Conservation (phyloP, 2,329 filamentous ascomycete genomes). For the Phaeosphaeria sp. region DNA sequence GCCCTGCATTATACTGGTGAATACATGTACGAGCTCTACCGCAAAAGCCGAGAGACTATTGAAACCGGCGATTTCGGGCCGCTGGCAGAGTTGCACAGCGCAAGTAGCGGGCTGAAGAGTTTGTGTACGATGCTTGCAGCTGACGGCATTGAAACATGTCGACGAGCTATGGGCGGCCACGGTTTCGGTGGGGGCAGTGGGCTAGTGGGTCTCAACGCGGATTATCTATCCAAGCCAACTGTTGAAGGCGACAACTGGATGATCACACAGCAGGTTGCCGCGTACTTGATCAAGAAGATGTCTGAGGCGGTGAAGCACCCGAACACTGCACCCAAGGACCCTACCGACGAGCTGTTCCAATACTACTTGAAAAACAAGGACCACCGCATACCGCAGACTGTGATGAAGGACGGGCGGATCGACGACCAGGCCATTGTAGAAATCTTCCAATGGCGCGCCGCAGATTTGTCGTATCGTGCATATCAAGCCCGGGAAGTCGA, state of each 20-base stretch:
- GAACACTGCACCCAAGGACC: slow-evolving; percentile 41
- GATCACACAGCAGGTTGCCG: slow-evolving; percentile 61
- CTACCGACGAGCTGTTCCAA: slow-evolving; percentile 51
- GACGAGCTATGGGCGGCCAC: slow-evolving; percentile 61
- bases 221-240: slow-evolving; percentile 61
- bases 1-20: slow-evolving; percentile 56
- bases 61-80: slow-evolving; percentile 58
- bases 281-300: slow-evolving; percentile 62
- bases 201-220: slow-evolving; percentile 58
- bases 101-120: slow-evolving; percentile 62
- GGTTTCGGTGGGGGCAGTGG: slow-evolving; percentile 61
- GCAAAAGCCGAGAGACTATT: slow-evolving; percentile 53
- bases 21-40: slow-evolving; percentile 60
- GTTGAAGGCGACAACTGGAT: slow-evolving; percentile 66
- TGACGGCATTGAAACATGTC: slow-evolving; percentile 62
- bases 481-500: slow-evolving; percentile 55
- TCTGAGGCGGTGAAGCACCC: slow-evolving; percentile 46
- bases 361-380: slow-evolving; percentile 46
- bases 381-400: slow-evolving; percentile 31
- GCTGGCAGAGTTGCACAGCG: slow-evolving; percentile 60
- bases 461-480: slow-evolving; percentile 51
- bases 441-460: slow-evolving; percentile 55
- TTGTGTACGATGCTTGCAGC: slow-evolving; percentile 60
- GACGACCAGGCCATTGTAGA: slow-evolving; percentile 51
- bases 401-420: slow-evolving; percentile 35